phyloP scores from a whole-genome alignment of 1,139 yeast species.

The Yamadazyma epiphylla region DNA sequence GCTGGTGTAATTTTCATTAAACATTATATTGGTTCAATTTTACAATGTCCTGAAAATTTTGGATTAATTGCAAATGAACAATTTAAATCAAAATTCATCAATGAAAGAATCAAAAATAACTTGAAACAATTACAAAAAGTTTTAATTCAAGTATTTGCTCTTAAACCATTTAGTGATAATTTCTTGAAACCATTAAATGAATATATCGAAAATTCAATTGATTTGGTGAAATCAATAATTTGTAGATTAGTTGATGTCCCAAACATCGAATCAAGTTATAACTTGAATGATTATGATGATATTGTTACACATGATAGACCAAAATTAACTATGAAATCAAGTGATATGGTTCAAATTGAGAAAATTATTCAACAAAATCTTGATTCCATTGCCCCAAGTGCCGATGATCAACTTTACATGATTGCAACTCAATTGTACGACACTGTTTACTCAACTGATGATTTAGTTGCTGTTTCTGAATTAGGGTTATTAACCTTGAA shows the following conservation, averaged over 20 bases:
- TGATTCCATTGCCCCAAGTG: constrained; percentile 45
- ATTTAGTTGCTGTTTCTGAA: constrained; percentile 39
- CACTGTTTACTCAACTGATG: constrained; percentile 35
- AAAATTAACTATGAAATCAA: constrained; percentile 54
- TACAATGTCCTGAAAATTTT: constrained; percentile 65
- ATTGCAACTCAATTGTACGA: constrained; percentile 30
- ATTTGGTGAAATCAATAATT: constrained; percentile 42
- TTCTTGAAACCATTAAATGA: constrained; percentile 81
- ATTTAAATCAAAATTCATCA: constrained; percentile 24
- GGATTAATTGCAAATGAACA: constrained; percentile 38
- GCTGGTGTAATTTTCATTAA: constrained; percentile 67
- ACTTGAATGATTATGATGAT: constrained; percentile 67
- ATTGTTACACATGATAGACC: constrained; percentile 68
- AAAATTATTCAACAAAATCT: constrained; percentile 53
- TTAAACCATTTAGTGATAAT: constrained; percentile 68
- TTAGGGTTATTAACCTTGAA: constrained; percentile 35
- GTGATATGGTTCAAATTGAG: constrained; percentile 62
- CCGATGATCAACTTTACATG: constrained; percentile 55
- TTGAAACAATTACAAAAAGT: constrained; percentile 57
- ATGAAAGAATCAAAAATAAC: constrained; percentile 39
- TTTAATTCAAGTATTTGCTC: constrained; percentile 59
- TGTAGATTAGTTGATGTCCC: constrained; percentile 49
- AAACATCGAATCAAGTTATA: constrained; percentile 58
- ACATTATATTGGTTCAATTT: constrained; percentile 62
- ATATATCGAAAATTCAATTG: constrained; percentile 52